Evolutionary conservation across 2,329 filamentous ascomycete species (phyloP).

Genomic region (Fusarium veterinarium): DNA sequence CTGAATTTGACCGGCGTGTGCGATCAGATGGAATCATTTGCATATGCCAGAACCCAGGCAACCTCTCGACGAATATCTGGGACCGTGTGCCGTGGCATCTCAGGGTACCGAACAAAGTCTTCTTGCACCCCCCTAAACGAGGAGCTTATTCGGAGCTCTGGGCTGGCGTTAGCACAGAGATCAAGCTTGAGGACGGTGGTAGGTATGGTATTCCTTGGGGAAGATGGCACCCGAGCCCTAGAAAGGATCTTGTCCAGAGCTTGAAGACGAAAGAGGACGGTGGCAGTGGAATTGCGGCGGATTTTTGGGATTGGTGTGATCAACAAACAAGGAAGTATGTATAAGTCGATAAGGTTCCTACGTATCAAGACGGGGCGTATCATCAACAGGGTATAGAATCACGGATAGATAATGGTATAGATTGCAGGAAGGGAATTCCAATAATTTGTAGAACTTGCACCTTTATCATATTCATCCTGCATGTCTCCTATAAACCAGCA

Average conservation of each 20-base stretch:
- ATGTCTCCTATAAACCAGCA: too few relatives aligned
- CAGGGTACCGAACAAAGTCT: conserved; percentile 35
- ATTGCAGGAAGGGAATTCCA: not conserved
- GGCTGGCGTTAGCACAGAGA: conserved; percentile 52
- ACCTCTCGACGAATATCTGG: conserved; percentile 45
- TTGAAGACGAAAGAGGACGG: not conserved
- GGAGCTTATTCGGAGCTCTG: conserved; percentile 57
- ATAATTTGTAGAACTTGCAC: too few relatives aligned
- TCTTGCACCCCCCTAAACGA: conserved; percentile 46
- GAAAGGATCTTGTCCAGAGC: not conserved
- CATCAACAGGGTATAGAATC: fast-evolving
- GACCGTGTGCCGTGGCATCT: conserved; percentile 3
- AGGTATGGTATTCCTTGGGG: conserved; percentile 9
- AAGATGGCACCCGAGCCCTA: not conserved
- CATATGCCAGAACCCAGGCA: conserved; percentile 51
- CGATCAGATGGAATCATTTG: conserved; percentile 40
- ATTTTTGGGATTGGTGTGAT: conserved; percentile 11
- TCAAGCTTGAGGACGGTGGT: conserved; percentile 45
- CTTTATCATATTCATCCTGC: too few relatives aligned
- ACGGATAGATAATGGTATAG: not conserved
- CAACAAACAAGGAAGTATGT: not conserved
- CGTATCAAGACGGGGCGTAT: fast-evolving
- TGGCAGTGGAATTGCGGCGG: not conserved
- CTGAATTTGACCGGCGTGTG: conserved; percentile 47
- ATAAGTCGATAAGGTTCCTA: fast-evolving